Conservation (phyloP, 2,329 filamentous ascomycete genomes). For the Stromatinia cepivora region DNA sequence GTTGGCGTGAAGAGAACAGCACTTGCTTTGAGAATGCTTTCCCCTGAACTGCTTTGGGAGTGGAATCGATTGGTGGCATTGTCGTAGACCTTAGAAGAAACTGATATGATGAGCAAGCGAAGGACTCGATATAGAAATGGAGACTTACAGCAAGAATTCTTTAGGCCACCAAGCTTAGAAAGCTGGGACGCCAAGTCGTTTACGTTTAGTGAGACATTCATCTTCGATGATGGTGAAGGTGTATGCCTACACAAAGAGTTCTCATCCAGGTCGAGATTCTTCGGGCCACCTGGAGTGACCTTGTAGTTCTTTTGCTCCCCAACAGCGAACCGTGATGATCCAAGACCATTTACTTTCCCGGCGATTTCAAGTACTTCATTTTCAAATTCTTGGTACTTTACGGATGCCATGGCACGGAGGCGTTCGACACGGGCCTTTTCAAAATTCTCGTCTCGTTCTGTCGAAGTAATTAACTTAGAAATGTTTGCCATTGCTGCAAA, state of each 20-base stretch:
- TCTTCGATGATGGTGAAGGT: background rate
- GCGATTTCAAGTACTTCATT: slow-evolving; percentile 1
- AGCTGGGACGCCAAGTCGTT: background rate
- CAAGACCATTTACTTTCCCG: slow-evolving; percentile 7
- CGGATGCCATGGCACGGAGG: background rate
- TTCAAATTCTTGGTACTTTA: background rate
- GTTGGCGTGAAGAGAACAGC: background rate
- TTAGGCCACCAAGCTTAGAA: background rate
- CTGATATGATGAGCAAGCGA: background rate
- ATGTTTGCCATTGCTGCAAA: background rate
- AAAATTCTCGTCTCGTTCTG: background rate
- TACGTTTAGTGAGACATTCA: background rate
- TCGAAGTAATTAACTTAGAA: background rate
- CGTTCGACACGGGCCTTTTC: slow-evolving; percentile 8
- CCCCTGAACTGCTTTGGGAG: background rate
- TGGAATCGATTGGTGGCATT: background rate
- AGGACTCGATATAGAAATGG: background rate
- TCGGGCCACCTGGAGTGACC: slow-evolving; percentile 12
- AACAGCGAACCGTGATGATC: slow-evolving; percentile 1
- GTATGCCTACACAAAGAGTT: slow-evolving; percentile 10
- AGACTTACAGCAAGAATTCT: slow-evolving; percentile 1
- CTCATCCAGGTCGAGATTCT: slow-evolving; percentile 10
- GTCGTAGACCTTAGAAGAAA: no score
- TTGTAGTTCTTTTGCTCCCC: background rate
- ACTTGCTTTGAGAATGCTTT: background rate